A percentile compares a stretch with the other conserved stretches of the same genome.
phyloP scores from a whole-genome alignment of 192 early-diverging fungal genomes.

The Coemansia sp. region DNA sequence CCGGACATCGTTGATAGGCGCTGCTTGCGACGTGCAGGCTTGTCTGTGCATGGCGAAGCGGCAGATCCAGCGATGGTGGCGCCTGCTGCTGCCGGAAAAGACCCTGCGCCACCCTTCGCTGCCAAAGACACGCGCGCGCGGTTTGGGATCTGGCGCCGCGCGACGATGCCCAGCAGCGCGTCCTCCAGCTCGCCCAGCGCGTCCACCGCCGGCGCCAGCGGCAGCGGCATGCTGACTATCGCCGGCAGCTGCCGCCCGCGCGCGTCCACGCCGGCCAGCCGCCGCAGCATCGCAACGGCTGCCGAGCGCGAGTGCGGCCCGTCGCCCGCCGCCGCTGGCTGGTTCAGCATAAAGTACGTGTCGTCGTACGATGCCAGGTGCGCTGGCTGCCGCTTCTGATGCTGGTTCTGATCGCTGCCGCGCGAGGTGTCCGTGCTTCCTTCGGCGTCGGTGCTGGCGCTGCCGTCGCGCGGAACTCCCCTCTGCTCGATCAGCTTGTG shows the following conservation, averaged over 20 bases:
- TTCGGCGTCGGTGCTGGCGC: conserved; percentile 4
- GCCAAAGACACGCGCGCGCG: conserved; percentile 20
- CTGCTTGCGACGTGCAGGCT: conserved; percentile 36
- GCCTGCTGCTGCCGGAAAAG: conserved; percentile 11
- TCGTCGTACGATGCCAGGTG: conserved; percentile 49
- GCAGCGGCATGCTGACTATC: conserved; percentile 12
- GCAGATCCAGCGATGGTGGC: conserved; percentile 19
- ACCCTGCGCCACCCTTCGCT: conserved; percentile 38
- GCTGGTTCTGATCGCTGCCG: not conserved
- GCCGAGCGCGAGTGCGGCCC: conserved; percentile 30
- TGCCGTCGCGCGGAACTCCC: conserved; percentile 4
- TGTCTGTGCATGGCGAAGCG: conserved; percentile 10
- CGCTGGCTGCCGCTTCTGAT: too few species aligned
- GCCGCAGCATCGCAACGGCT: conserved; percentile 30
- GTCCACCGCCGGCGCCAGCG: conserved; percentile 36
- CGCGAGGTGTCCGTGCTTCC: not conserved
- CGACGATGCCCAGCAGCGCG: conserved; percentile 29
- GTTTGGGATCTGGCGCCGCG: conserved; percentile 46
- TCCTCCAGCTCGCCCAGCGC: conserved; percentile 36
- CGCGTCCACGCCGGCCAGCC: not conserved
- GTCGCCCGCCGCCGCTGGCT: conserved; percentile 1
- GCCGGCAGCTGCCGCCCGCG: not conserved
- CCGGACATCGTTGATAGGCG: conserved; percentile 35
- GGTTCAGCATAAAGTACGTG: conserved; percentile 39
- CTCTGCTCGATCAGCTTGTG: conserved; percentile 37